Evolutionary conservation across 2,329 filamentous ascomycete species (phyloP).

Genomic region (Penicillium janthinellum): DNA sequence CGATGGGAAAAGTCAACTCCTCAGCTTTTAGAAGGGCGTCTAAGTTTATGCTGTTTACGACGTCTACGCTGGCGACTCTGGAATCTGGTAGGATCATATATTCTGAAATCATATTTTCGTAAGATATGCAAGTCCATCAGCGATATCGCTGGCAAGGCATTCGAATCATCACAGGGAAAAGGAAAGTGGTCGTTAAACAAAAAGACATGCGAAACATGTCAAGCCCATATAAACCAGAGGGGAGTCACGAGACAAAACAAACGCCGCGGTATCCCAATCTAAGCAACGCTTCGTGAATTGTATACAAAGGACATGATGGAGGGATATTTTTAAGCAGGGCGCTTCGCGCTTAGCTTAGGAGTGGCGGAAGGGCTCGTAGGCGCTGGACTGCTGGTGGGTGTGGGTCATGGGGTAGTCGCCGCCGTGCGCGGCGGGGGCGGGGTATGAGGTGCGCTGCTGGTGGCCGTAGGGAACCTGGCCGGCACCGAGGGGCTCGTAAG

Average conservation of each 20-base stretch:
- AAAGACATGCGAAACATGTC: not conserved
- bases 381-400: slow-evolving; percentile 26
- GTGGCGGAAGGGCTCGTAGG: slow-evolving; percentile 44
- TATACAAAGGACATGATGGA: slow-evolving; percentile 8
- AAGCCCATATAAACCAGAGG: slow-evolving; percentile 6
- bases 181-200: slow-evolving; percentile 14
- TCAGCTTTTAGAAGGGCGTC: not conserved
- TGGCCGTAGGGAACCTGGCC: slow-evolving; percentile 25
- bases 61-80: not conserved
- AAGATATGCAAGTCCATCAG: not conserved
- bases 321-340: not conserved
- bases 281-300: slow-evolving; percentile 22
- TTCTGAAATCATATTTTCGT: not conserved
- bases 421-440: slow-evolving; percentile 22
- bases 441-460: slow-evolving; percentile 32
- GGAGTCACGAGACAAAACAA: not conserved
- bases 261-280: slow-evolving; percentile 28
- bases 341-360: slow-evolving; percentile 24
- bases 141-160: slow-evolving; percentile 2
- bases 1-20: no score
- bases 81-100: not conserved
- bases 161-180: slow-evolving; percentile 15
- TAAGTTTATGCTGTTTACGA: not conserved
- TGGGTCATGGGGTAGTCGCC: slow-evolving; percentile 31
- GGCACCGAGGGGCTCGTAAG: slow-evolving; percentile 57